phyloP scores from a whole-genome alignment of 2,329 filamentous ascomycete genomes.

The Pyricularia grisea region DNA sequence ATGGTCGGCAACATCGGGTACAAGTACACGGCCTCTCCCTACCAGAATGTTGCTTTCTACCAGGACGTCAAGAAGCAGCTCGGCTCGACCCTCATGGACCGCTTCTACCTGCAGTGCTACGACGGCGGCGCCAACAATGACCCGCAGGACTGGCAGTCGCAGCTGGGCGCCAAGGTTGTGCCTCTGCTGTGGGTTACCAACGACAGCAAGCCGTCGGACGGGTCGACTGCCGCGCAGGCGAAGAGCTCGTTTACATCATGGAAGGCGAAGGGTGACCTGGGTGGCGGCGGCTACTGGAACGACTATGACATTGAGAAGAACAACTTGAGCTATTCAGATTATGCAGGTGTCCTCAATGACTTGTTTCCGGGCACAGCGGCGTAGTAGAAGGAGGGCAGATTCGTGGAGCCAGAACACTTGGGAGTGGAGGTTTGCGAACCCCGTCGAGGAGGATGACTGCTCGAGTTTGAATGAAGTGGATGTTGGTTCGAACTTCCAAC shows the following conservation, averaged over 20 bases:
- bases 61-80: conserved; percentile 17
- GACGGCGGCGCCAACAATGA: conserved; percentile 32
- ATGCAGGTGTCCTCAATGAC: conserved; percentile 16
- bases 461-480: not conserved
- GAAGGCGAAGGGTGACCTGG: conserved; percentile 20
- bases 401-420: not conserved
- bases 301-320: conserved; percentile 37
- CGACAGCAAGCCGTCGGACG: conserved; percentile 32
- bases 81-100: conserved; percentile 23
- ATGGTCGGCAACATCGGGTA: conserved; percentile 31
- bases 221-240: conserved; percentile 26
- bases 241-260: conserved; percentile 23
- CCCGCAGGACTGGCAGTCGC: conserved; percentile 25
- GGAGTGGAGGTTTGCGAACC: not conserved
- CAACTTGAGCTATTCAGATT: conserved; percentile 24
- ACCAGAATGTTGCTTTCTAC: conserved; percentile 30
- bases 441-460: not conserved
- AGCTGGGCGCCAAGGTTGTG: conserved; percentile 29
- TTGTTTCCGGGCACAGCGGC: conserved; percentile 10
- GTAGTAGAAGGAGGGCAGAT: not conserved
- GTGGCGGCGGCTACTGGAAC: conserved; percentile 34
- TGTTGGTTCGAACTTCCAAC: too few relatives aligned
- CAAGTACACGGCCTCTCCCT: conserved; percentile 32
- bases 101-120: conserved; percentile 34
- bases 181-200: conserved; percentile 35